Evolutionary conservation across 2,329 filamentous ascomycete genomes (phyloP), one percentile per base, ranked within the genome.

Genomic region (Septoria linicola): DNA sequence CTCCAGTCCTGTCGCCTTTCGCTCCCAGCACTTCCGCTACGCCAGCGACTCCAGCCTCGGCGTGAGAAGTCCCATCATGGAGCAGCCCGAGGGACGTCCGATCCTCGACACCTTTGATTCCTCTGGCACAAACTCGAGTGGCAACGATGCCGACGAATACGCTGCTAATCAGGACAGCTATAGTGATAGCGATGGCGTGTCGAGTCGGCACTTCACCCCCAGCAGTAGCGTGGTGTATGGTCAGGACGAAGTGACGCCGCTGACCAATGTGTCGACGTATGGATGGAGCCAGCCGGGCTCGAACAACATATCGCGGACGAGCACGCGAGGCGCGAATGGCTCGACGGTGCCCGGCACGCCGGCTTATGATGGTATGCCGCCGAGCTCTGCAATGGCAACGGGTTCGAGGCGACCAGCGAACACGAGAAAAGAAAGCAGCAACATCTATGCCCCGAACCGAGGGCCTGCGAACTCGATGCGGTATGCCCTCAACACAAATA

Each of bases 401-500:
- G 57, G 54, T 14, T 19, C 53, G 21, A 44, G 56, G 11, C 58
- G 76, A 21, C 76, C 76, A 11, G 59, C 59, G 2, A 71, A 72
- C n/a, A 67, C 72, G 8, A 63, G 76, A 48, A 75, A 73, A 20
- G 75, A 75, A 16, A 61, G 55, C 75, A 54, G 73, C 32, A 77
- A 76, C 56, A 73, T 76, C 36, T 79, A 79, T 59, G 72, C 72
- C 14, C 76, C 76, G 11, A 68, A 74, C 35, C 68, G 76, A 41
- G 66, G 74, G 31, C 76, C 76, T 4, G 75, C 77, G 61, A 76
- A 74, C 60, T 71, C 72, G 5, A 55, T 58, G 46, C 51, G 51
- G 4, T 49, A 44, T 35, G 51, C 47, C 1, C 59, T 74, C 51
- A 73, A 71, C 62, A 71, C 59, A 34, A 59, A 73, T 51, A 71